phyloP scores from a whole-genome alignment of 805 yeast genomes.

The Candida maris region DNA sequence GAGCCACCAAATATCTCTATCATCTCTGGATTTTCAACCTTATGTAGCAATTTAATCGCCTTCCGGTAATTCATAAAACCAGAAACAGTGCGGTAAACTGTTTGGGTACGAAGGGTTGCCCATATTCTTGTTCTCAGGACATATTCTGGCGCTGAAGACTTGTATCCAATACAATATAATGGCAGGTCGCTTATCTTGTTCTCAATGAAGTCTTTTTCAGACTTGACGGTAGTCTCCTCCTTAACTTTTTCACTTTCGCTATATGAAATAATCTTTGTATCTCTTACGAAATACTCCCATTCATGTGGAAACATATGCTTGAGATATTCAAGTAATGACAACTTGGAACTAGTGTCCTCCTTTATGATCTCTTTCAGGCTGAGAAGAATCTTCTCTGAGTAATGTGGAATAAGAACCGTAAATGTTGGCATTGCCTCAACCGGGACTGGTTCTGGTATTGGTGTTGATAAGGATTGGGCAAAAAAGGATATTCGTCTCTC shows the following conservation, averaged over 20 bases:
- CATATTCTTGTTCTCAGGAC: conserved; percentile 74
- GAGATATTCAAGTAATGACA: conserved; percentile 72
- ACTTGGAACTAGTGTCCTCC: conserved; percentile 42
- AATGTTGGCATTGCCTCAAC: conserved; percentile 47
- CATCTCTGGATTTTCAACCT: conserved; percentile 61
- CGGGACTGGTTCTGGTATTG: conserved; percentile 46
- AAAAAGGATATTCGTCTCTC: conserved; percentile 50
- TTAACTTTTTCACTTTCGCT: conserved; percentile 41
- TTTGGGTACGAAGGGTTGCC: conserved; percentile 84
- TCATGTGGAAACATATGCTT: conserved; percentile 69
- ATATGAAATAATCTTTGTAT: conserved; percentile 62
- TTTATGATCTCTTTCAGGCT: conserved; percentile 43
- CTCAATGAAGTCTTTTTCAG: conserved; percentile 34
- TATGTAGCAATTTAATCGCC: conserved; percentile 66
- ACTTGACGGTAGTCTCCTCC: conserved; percentile 30
- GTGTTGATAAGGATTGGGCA: conserved; percentile 49
- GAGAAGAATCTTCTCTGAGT: conserved; percentile 46
- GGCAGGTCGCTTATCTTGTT: conserved; percentile 60
- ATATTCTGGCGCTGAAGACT: conserved; percentile 58
- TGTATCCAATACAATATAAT: conserved; percentile 68
- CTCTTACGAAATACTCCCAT: conserved; percentile 79
- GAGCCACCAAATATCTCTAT: conserved; percentile 39
- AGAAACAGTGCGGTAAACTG: conserved; percentile 75
- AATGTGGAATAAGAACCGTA: conserved; percentile 51
- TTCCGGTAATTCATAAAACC: conserved; percentile 78